Base-by-base conservation (phyloP, 768 basidiomycete species). In the Pleurotus pulmonarius region DNA sequence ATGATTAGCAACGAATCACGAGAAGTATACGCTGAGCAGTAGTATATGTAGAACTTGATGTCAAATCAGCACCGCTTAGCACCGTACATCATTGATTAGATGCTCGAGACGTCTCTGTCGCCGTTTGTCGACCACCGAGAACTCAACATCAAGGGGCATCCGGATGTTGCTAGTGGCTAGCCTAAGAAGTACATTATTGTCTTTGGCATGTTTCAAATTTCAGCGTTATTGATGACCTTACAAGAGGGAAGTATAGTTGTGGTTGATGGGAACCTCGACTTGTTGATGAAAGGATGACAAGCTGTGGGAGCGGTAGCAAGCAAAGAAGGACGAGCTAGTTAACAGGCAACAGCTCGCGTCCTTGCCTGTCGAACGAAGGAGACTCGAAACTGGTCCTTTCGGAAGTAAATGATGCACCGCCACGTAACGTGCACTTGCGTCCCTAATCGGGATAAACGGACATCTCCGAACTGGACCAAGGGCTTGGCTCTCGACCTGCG, bases 251-350 rank as follows among this genome's bases (percentile, higher is more conserved):
- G 29, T 11, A 34, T 11, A 11, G 15, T 15, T n/a, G 26, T 15
- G 15, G 51, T 25, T 53, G 51, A 43, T 53, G 51, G 51, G 39
- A 18, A 41, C 38, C n/a, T 20, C 20, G 26, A 51, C 15, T 29
- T n/a, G 15, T 24, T 53, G 51, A 53, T 53, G 51, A 34, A 18
- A 38, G 22, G n/a, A 53, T 41, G 51, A 24, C 51, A 53, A n/a
- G 51, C 51, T 53, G 51, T 53, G 51, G 7, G 51, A 53, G 51
- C 39, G 51, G 51, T 41, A 53, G 13, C 39, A 20, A 53, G 16
- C 5, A 25, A 24, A 15, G 24, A 26, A 47, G 22, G 51, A 8
- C 3, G 22, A 41, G 18, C 16, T 26, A 15, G 39, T 37, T n/a
- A 16, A 18, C 12, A 40, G 22, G 51, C 16, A 22, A 44, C 29